Percentiles rank a stretch among this genome's conserved stretches.
Conservation (phyloP, 495 filamentous ascomycete species). For the Cetradonia linearis region DNA sequence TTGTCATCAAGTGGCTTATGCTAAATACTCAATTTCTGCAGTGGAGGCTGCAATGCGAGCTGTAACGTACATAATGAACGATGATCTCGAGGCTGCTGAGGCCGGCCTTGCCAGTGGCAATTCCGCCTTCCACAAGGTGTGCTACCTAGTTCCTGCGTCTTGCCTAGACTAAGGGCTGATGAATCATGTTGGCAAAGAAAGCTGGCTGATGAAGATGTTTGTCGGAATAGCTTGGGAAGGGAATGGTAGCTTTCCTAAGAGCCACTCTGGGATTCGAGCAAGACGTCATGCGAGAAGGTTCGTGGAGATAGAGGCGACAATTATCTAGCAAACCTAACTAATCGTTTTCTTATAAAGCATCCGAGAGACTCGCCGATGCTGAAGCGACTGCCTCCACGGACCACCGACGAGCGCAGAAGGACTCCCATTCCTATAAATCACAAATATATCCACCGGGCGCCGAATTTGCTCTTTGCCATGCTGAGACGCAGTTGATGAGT, state of each 20-base stretch:
- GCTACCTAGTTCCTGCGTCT: constrained; percentile 18
- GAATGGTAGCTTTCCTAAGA: constrained; percentile 71
- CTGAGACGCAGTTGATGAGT: constrained; percentile 77
- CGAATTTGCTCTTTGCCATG: constrained; percentile 71
- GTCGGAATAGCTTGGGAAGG: constrained; percentile 54
- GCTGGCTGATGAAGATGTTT: constrained; percentile 22
- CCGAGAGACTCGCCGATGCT: constrained; percentile 61
- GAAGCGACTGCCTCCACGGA: constrained; percentile 70
- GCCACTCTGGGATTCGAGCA: constrained; percentile 89
- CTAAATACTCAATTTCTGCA: constrained; percentile 26
- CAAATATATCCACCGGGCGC: constrained; percentile 70
- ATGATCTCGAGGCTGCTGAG: constrained; percentile 86
- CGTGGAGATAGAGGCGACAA: constrained; percentile 17
- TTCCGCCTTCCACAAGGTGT: constrained; percentile 83
- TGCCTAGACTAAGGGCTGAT: constrained; percentile 20
- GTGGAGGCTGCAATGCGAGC: constrained; percentile 56
- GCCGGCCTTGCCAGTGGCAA: constrained; percentile 54
- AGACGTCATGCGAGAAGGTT: constrained; percentile 80
- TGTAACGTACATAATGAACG: constrained; percentile 69
- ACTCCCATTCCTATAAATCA: constrained; percentile 42
- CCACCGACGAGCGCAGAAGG: constrained; percentile 58
- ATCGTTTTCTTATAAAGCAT: constrained; percentile 38
- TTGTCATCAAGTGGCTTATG: neutral
- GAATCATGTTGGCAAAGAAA: constrained; percentile 5
- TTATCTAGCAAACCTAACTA: constrained; percentile 1